phyloP scores from a whole-genome alignment of 192 early-diverging fungal species.

The Paraglomus brasilianum region DNA sequence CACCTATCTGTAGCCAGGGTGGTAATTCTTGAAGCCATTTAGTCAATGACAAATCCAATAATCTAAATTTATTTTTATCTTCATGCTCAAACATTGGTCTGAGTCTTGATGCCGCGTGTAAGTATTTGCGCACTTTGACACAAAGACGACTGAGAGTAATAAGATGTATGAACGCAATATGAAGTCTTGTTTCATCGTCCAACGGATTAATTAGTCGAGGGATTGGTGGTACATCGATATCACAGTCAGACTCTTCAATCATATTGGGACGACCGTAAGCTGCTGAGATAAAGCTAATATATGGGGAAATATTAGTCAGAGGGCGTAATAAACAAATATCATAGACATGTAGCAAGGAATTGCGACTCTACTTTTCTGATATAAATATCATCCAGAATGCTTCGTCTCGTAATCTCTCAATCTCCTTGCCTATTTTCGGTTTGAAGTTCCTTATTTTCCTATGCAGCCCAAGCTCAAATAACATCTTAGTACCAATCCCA shows the following conservation, averaged over 20 bases:
- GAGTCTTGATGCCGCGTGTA: constrained; percentile 14
- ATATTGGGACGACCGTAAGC: constrained; percentile 28
- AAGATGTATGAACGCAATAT: constrained; percentile 17
- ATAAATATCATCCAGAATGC: constrained; percentile 29
- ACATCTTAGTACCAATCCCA: constrained; percentile 28
- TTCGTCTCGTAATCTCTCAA: constrained; percentile 22
- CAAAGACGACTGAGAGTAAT: constrained; percentile 19
- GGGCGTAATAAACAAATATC: neutral
- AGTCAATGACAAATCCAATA: constrained; percentile 14
- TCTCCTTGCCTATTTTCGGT: constrained; percentile 11
- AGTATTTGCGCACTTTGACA: constrained; percentile 20
- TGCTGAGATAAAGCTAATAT: constrained; percentile 15
- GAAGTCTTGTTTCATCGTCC: constrained; percentile 9
- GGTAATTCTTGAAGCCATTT: constrained; percentile 12
- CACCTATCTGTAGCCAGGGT: constrained; percentile 2
- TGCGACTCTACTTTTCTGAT: constrained; percentile 19
- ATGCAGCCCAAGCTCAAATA: constrained; percentile 26
- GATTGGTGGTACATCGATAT: constrained; percentile 2
- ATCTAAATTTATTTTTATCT: constrained; percentile 26
- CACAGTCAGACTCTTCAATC: constrained; percentile 26
- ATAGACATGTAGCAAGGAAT: neutral
- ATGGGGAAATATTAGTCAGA: neutral
- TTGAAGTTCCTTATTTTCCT: neutral
- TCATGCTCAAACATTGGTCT: constrained; percentile 13
- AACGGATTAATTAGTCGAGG: neutral